These are phyloP conservation scores for Dendrobium chrysotoxum DNA, from an alignment of 106 monocot genomes.

Conservation along the genomic window DNA sequence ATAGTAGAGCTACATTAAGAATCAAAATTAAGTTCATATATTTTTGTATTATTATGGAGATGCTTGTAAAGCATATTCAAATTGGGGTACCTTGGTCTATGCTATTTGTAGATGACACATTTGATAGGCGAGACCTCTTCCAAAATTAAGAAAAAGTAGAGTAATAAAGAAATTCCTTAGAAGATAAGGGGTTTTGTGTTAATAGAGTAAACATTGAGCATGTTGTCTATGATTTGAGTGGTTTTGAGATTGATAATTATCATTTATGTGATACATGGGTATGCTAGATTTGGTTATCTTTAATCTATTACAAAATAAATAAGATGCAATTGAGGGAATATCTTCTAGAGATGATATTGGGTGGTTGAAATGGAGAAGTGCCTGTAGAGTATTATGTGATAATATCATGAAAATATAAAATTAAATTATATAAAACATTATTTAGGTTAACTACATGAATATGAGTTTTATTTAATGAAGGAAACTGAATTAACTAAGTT, in stretches of 20 bases:
- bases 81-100: not conserved
- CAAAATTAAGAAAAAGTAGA: not conserved
- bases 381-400: no score
- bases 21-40: not conserved
- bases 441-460: not conserved
- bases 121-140: not conserved
- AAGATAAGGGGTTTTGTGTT: not conserved
- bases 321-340: not conserved
- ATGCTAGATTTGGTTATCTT: not conserved
- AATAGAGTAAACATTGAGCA: not conserved
- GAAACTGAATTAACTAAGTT: not conserved
- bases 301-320: not conserved
- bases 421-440: not conserved
- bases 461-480: not conserved
- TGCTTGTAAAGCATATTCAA: not conserved
- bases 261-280: not conserved
- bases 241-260: not conserved
- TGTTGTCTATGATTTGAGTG: not conserved
- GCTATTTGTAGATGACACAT: not conserved
- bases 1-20: not conserved
- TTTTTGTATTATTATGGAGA: not conserved
- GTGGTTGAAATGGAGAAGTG: no score
- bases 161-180: not conserved
- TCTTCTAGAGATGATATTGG: no score
- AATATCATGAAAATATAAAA: not conserved